Percentiles rank a stretch among this genome's conserved stretches.
These are phyloP conservation scores for Penicillium sp. DNA, from an alignment of 2,329 filamentous ascomycete genomes.

Conservation along the genomic window DNA sequence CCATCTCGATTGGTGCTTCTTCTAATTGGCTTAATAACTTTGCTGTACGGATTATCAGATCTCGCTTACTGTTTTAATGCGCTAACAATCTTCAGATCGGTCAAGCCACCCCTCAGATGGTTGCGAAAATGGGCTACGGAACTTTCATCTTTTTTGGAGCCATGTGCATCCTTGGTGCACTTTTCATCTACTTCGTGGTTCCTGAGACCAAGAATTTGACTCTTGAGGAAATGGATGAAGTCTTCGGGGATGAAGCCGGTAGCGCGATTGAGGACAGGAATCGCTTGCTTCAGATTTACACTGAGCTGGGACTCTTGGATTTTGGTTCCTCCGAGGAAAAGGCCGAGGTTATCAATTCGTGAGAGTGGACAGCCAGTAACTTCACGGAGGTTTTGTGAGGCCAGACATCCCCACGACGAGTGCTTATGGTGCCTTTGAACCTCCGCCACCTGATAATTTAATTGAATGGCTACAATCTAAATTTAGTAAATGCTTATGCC, in stretches of 20 bases:
- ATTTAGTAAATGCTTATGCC: too few species aligned
- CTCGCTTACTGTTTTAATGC: background rate
- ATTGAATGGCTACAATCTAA: too few species aligned
- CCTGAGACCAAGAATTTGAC: conserved; percentile 9
- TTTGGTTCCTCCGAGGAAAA: background rate
- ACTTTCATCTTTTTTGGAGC: conserved; percentile 42
- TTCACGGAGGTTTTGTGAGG: too few species aligned
- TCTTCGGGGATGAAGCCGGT: conserved; percentile 2
- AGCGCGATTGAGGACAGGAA: background rate
- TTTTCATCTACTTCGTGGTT: conserved; percentile 25
- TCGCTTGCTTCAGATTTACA: background rate
- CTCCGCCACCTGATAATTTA: too few species aligned
- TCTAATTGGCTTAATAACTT: conserved; percentile 45
- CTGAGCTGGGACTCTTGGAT: background rate
- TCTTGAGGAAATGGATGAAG: conserved; percentile 9
- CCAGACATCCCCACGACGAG: too few species aligned
- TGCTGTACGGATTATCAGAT: conserved; percentile 20
- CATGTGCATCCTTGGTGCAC: conserved; percentile 13
- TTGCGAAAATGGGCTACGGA: conserved; percentile 33
- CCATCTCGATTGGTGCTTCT: conserved; percentile 9
- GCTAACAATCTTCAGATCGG: background rate
- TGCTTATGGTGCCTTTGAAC: too few species aligned
- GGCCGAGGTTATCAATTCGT: background rate
- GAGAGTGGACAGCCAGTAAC: background rate
- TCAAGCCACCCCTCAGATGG: conserved; percentile 32